A percentile compares a stretch with the other conserved stretches of the same genome.
Evolutionary conservation across 2,329 filamentous ascomycete species (phyloP).

Genomic region (Aureobasidium namibiae): DNA sequence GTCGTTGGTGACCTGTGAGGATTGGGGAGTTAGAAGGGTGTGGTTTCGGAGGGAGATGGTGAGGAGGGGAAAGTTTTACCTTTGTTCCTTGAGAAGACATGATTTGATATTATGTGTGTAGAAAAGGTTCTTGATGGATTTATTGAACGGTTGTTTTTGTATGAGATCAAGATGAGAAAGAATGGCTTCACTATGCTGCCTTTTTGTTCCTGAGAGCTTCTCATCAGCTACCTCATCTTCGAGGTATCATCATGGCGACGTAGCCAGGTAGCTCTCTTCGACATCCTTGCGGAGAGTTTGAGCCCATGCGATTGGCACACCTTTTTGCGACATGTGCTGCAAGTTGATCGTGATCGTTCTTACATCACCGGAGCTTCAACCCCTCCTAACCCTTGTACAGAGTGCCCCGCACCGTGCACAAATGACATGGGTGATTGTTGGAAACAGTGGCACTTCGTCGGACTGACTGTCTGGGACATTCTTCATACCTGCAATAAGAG

Average conservation of each 20-base stretch:
- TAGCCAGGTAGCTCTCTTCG: background rate
- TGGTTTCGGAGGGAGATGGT: too few relatives aligned
- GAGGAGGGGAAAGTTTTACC: too few relatives aligned
- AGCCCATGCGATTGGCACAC: background rate
- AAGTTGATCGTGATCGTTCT: slow-evolving; percentile 3
- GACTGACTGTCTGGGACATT: background rate
- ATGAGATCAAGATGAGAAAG: too few relatives aligned
- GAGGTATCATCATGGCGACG: background rate
- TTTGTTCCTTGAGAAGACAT: slow-evolving; percentile 12
- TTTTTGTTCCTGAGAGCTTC: background rate
- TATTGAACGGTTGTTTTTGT: too few relatives aligned
- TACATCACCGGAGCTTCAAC: background rate
- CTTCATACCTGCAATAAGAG: too few relatives aligned
- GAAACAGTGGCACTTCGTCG: background rate
- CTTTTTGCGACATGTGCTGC: background rate
- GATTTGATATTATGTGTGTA: background rate
- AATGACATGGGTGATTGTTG: background rate
- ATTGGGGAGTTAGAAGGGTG: background rate
- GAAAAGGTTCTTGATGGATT: too few relatives aligned
- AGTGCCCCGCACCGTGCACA: slow-evolving; percentile 1
- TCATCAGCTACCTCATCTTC: too few relatives aligned
- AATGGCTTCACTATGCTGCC: slow-evolving; percentile 1
- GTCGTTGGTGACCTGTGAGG: slow-evolving; percentile 38
- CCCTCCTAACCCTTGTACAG: background rate
- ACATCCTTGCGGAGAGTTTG: background rate